These are phyloP conservation scores for Neurospora sp. DNA, from an alignment of 495 filamentous ascomycete genomes.

Conservation along the genomic window DNA sequence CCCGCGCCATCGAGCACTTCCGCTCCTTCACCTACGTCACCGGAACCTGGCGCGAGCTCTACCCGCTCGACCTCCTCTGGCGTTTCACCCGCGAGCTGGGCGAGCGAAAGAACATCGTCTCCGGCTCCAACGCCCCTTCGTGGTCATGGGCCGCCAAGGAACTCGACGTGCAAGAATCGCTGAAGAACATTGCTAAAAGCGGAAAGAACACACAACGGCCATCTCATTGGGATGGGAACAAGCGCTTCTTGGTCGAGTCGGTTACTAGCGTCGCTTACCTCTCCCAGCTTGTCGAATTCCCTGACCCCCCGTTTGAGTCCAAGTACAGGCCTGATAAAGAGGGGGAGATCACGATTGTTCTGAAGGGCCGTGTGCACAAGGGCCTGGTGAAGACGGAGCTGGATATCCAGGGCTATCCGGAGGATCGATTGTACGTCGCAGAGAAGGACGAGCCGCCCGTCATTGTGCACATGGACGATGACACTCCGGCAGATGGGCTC, in stretches of 20 bases:
- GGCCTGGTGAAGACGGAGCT: background rate
- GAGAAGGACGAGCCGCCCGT: too few relatives aligned
- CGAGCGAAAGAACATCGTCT: background rate
- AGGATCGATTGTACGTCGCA: background rate
- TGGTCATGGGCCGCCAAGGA: background rate
- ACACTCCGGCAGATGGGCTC: too few relatives aligned
- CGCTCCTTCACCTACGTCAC: constrained; percentile 11
- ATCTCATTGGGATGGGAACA: background rate
- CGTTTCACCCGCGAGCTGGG: background rate
- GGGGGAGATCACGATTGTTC: background rate
- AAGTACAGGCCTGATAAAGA: background rate
- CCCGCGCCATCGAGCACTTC: constrained; percentile 5
- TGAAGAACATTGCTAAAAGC: background rate
- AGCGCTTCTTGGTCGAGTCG: background rate
- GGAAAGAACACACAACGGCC: background rate
- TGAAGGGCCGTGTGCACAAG: background rate
- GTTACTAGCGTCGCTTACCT: background rate
- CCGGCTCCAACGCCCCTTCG: background rate
- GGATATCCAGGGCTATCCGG: background rate
- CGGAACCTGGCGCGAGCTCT: constrained; percentile 10
- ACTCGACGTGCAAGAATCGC: background rate
- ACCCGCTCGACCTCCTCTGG: constrained; percentile 5
- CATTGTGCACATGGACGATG: too few relatives aligned
- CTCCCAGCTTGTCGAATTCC: background rate
- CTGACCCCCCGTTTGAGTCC: background rate